Percentiles rank a stretch among this genome's conserved stretches.
Evolutionary conservation across 495 filamentous ascomycete species (phyloP).

Genomic region (Astrothelium subdiscretum): DNA sequence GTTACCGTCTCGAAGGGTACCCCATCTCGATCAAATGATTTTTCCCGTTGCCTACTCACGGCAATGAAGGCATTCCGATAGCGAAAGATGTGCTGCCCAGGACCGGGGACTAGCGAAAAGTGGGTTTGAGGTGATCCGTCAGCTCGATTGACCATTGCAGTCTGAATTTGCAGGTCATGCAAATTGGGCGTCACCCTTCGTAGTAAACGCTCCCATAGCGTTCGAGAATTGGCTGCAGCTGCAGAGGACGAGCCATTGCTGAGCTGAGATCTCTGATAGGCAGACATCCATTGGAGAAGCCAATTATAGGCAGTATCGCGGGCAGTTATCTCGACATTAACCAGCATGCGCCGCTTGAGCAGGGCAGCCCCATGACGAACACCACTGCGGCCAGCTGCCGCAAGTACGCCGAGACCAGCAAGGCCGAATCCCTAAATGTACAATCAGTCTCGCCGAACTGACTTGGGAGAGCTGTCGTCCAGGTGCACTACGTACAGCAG

Average conservation of each 20-base stretch:
- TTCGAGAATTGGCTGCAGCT: constrained; percentile 19
- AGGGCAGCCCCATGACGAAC: constrained; percentile 55
- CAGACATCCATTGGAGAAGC: constrained; percentile 88
- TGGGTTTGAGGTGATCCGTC: constrained; percentile 61
- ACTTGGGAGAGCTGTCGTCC: not conserved
- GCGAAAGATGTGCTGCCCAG: constrained; percentile 73
- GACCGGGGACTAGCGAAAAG: constrained; percentile 83
- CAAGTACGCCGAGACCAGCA: constrained; percentile 67
- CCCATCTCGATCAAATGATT: constrained; percentile 61
- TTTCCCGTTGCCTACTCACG: constrained; percentile 73
- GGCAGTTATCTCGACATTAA: constrained; percentile 88
- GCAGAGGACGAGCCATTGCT: constrained; percentile 21
- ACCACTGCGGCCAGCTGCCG: constrained; percentile 64
- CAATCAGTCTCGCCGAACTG: not conserved
- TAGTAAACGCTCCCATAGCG: constrained; percentile 39
- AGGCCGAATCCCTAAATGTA: constrained; percentile 55
- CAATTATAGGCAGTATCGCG: constrained; percentile 88
- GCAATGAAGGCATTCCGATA: constrained; percentile 77
- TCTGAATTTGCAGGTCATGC: constrained; percentile 59
- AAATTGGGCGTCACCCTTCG: constrained; percentile 49
- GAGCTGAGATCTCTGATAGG: constrained; percentile 54
- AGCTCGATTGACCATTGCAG: constrained; percentile 44
- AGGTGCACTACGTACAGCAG: not conserved
- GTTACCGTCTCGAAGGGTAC: constrained; percentile 90
- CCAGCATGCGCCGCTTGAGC: constrained; percentile 73